Evolutionary conservation across 441 rosid species (phyloP), one percentile per base, ranked within the genome.

Genomic region (Macaranga tanarius): DNA sequence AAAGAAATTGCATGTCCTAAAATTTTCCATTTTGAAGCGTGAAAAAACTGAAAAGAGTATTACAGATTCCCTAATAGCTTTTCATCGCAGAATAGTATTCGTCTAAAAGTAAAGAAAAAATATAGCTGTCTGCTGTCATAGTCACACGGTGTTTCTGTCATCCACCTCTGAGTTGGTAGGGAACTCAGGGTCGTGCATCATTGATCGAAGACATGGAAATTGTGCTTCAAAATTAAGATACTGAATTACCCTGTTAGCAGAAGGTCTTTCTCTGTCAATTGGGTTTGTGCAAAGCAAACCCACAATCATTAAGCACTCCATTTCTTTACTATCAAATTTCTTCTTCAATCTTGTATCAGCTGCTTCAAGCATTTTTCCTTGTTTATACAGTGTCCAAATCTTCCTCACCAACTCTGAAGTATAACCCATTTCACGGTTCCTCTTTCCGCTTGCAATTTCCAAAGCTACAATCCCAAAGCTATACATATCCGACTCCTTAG

Each of bases 151-250:
- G 26, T 25, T 12, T 2, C 40, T 11, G 5, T 5, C 40, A 11
- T 59, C n/a, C 15, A 59, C 10, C 3, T 59, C 62, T 26, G 62
- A 59, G 17, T 59, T 26, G 20, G 0, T 9, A 61, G 8, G 42
- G 44, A 61, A 67, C 10, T 28, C 22, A 4, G 71, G 71, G 47
- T 26, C 62, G 55, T 52, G 71, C 71, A 68, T 20, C 50, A 17
- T 38, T 52, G 48, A 6, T 15, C 62, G 62, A 40, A 68, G 71
- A 2, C 13, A 2, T 13, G 62, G 58, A 44, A 67, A 51, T 28
- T 55, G 25, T 50, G 62, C 62, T 52, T 68, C 51, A 55, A 52
- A 34, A 1, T 68, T 34, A 7, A 68, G 62, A 40, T 5, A 47
- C 15, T 72, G 22, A 38, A 62, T 72, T 17, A 51, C 69, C 25